phyloP scores from a whole-genome alignment of 2,329 filamentous ascomycete species.

The Keithomyces neogunnii region DNA sequence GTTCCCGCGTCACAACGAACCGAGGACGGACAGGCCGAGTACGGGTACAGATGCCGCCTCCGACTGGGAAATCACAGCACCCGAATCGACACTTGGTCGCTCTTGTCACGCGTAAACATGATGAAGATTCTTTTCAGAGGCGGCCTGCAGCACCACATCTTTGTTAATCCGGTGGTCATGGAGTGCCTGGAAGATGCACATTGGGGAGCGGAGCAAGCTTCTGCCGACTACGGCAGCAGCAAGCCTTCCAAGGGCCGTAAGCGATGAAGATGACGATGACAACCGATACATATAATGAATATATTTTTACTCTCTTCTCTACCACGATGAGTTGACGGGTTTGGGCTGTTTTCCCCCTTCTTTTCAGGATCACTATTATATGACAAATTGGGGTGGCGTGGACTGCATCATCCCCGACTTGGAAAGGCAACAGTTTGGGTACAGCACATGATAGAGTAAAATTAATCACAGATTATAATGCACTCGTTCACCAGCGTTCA shows the following conservation, averaged over 20 bases:
- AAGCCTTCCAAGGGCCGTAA: slow-evolving; percentile 13
- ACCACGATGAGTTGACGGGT: background rate
- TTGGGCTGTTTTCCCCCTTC: too few relatives aligned
- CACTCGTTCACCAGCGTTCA: background rate
- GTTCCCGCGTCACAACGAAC: slow-evolving; percentile 31
- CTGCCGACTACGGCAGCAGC: slow-evolving; percentile 3
- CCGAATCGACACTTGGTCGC: slow-evolving; percentile 42
- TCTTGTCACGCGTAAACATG: slow-evolving; percentile 38
- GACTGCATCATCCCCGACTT: too few relatives aligned
- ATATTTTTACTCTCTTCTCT: background rate
- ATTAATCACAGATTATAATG: background rate
- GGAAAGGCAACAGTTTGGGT: background rate
- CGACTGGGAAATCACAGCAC: slow-evolving; percentile 36
- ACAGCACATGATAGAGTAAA: slow-evolving; percentile 1
- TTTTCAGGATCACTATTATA: too few relatives aligned
- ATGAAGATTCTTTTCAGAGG: slow-evolving; percentile 39
- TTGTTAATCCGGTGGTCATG: slow-evolving; percentile 28
- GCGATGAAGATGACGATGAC: slow-evolving; percentile 8
- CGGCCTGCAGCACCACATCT: slow-evolving; percentile 31
- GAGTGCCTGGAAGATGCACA: slow-evolving; percentile 29
- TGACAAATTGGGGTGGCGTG: background rate
- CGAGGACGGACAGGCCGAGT: slow-evolving; percentile 36
- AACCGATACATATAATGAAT: background rate
- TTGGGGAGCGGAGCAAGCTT: slow-evolving; percentile 17
- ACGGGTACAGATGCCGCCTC: slow-evolving; percentile 45